A percentile compares a stretch with the other conserved stretches of the same genome.
phyloP scores from a whole-genome alignment of 2,329 filamentous ascomycete species.

The Fusarium nygamai region DNA sequence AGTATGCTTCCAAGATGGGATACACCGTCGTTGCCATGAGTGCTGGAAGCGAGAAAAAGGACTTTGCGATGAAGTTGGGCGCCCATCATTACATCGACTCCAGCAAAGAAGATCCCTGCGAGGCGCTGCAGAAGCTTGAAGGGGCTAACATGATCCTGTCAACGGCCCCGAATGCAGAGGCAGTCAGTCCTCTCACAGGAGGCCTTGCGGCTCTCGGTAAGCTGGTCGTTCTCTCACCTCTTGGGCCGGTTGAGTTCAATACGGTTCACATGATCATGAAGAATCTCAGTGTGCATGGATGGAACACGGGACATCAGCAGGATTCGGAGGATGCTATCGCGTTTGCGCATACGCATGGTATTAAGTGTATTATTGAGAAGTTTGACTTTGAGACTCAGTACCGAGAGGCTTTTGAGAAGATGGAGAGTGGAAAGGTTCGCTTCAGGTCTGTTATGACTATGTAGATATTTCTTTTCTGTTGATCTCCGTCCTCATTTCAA shows the following conservation, averaged over 20 bases:
- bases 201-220: conserved; percentile 66
- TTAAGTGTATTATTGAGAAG: conserved; percentile 73
- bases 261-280: conserved; percentile 54
- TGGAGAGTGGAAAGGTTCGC: conserved; percentile 53
- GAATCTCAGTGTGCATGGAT: conserved; percentile 70
- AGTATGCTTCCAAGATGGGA: conserved; percentile 80
- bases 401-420: conserved; percentile 55
- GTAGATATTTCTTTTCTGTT: not conserved
- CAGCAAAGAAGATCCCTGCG: conserved; percentile 58
- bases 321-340: conserved; percentile 73
- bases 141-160: conserved; percentile 70
- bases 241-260: conserved; percentile 57
- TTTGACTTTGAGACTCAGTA: conserved; percentile 64
- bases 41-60: conserved; percentile 71
- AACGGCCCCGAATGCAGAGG: conserved; percentile 68
- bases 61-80: conserved; percentile 65
- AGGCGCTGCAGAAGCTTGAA: conserved; percentile 64
- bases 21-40: conserved; percentile 76
- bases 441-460: conserved; percentile 55
- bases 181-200: conserved; percentile 61
- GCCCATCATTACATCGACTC: conserved; percentile 61
- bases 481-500: not conserved
- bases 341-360: conserved; percentile 69
- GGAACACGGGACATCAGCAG: conserved; percentile 69
- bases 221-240: conserved; percentile 62